Evolutionary conservation across 768 basidiomycete species (phyloP), one percentile per base, ranked within the genome.

Genomic region (Podaxis mareebaensis): DNA sequence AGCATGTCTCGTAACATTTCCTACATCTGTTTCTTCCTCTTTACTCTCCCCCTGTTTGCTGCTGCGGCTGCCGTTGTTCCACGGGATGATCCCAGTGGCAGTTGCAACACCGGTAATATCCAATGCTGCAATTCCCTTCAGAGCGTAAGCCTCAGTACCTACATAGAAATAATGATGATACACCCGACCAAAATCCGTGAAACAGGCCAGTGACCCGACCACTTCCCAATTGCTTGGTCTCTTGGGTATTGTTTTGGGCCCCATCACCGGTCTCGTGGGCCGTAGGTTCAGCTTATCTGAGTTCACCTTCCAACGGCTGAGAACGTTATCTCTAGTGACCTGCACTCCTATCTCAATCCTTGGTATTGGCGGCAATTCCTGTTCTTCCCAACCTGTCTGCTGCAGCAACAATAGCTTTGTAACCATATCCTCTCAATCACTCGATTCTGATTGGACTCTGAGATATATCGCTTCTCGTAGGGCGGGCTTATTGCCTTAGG

Each of bases 381-480:
- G 76, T 68, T 40, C 2, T 24, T 61, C 71, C 46, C 69, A 74
- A 54, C 64, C 73, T n/a, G 70, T 71, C 46, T 78, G 77, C 69
- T 78, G 76, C 73, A 67, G 48, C 15, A 64, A 53, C 24, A 71
- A 71, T 58, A 44, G 7, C 22, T 72, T 67, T 56, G 75, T 76
- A 60, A 64, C 73, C 28, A 33, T 4, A 53, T 13, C 46, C 48
- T 10, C 30, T 33, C 30, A 20, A 28, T 17, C 22, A 26, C 28
- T 11, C 17, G 2, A 12, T 22, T 15, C 17, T 24, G 20, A 13
- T 10, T 33, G 30, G 24, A 40, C 49, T 60, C 4, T 20, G 15
- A 17, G n/a, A 7, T 12, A 5, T 7, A 15, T 33, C 30, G 30
- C 46, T 40, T 3, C 22, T 46, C 24, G 17, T 30, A 72, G 67